Percentiles rank a stretch among this genome's conserved stretches.
Conservation (phyloP, 176 grass and related monocot genomes). For the Avena sativa region DNA sequence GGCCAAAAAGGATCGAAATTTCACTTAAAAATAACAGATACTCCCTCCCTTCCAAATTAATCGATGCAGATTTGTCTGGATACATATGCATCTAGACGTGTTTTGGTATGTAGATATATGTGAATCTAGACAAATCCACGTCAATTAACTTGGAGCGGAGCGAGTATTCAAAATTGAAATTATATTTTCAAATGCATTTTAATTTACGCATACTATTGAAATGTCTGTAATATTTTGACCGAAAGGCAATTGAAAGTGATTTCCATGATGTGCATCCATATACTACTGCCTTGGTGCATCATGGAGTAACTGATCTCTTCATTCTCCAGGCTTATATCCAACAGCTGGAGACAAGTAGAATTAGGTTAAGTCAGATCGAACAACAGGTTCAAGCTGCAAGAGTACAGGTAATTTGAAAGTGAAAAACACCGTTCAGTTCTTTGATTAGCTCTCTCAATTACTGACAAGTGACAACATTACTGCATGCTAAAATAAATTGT, state of each 20-base stretch:
- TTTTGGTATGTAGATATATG: no score
- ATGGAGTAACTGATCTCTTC: neutral
- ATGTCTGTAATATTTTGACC: neutral
- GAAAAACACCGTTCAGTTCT: neutral
- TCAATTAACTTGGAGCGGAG: no score
- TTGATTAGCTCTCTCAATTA: neutral
- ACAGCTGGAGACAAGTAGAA: conserved; percentile 80
- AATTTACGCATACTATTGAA: neutral
- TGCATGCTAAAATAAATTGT: conserved; percentile 27
- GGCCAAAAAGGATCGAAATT: neutral
- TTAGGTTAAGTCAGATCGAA: conserved; percentile 72
- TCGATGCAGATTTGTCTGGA: no score
- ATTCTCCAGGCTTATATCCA: conserved; percentile 86
- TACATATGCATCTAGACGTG: no score
- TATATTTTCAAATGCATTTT: neutral
- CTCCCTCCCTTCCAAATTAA: no score
- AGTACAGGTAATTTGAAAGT: conserved; percentile 55
- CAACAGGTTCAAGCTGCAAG: conserved; percentile 75
- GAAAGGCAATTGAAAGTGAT: neutral
- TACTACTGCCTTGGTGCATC: neutral
- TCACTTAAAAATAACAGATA: neutral
- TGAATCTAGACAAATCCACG: no score
- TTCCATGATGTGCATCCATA: neutral
- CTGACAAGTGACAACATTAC: neutral
- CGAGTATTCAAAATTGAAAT: neutral